These are phyloP conservation scores for Fusarium sp. DNA, from an alignment of 2,329 filamentous ascomycete genomes.

Conservation along the genomic window DNA sequence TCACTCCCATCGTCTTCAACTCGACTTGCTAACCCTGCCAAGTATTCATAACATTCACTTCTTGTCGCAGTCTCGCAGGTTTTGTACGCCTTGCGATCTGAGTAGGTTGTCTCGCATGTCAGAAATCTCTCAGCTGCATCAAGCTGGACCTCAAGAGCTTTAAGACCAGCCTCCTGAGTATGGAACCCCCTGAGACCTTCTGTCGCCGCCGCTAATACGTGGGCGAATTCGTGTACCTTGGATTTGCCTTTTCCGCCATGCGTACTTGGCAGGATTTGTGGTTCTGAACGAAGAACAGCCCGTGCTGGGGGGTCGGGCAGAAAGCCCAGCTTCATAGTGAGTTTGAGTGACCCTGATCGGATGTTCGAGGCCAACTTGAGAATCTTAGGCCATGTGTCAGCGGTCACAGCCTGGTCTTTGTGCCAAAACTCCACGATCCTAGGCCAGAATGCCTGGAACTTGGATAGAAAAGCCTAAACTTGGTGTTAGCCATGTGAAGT, in stretches of 20 bases:
- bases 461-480: conserved; percentile 56
- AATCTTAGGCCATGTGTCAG: conserved; percentile 50
- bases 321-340: conserved; percentile 45
- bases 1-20: conserved; percentile 46
- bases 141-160: conserved; percentile 44
- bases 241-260: conserved; percentile 11
- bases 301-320: conserved; percentile 32
- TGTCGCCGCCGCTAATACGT: conserved; percentile 42
- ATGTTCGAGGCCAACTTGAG: conserved; percentile 46
- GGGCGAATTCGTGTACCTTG: conserved; percentile 20
- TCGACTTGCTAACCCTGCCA: conserved; percentile 41
- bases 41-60: conserved; percentile 42
- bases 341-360: conserved; percentile 35
- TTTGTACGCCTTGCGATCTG: conserved; percentile 49
- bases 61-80: conserved; percentile 42
- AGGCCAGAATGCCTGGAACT: conserved; percentile 61
- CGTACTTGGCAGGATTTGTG: conserved; percentile 13
- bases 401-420: conserved; percentile 48
- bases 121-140: conserved; percentile 49
- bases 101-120: conserved; percentile 44
- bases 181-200: neutral
- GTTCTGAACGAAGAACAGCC: conserved; percentile 32
- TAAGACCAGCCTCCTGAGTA: conserved; percentile 2
- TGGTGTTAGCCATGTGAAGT: neutral
- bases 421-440: conserved; percentile 54